phyloP scores from a whole-genome alignment of 768 basidiomycete genomes.

The Kwoniella bestiolae region DNA sequence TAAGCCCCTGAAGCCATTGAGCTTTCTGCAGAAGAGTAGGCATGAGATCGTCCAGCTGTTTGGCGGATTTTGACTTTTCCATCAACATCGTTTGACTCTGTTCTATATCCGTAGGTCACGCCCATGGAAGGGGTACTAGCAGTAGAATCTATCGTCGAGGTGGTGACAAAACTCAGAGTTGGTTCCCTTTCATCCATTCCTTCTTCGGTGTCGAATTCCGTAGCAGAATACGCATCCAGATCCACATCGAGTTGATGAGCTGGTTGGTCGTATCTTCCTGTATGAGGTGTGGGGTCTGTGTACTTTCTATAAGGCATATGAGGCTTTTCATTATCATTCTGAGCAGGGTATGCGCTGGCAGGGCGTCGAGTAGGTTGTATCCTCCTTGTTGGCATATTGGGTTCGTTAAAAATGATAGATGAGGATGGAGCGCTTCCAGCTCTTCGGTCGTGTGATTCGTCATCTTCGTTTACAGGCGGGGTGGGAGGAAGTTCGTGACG shows the following conservation, averaged over 20 bases:
- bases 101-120: conserved; percentile 33
- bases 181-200: conserved; percentile 31
- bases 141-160: conserved; percentile 39
- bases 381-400: conserved; percentile 30
- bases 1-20: conserved; percentile 46
- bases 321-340: conserved; percentile 14
- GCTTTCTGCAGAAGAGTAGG: conserved; percentile 46
- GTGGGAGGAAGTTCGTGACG: conserved; percentile 26
- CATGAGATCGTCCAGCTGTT: conserved; percentile 40
- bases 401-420: conserved; percentile 29
- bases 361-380: conserved; percentile 33
- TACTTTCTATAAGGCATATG: conserved; percentile 37
- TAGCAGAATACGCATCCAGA: conserved; percentile 42
- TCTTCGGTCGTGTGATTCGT: conserved; percentile 3
- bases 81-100: conserved; percentile 30
- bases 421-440: conserved; percentile 6
- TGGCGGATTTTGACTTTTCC: conserved; percentile 32
- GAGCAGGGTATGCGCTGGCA: conserved; percentile 35
- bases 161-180: conserved; percentile 33
- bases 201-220: conserved; percentile 37
- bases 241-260: conserved; percentile 43
- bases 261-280: conserved; percentile 13
- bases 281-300: conserved; percentile 37
- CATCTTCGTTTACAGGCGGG: conserved; percentile 18
- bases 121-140: conserved; percentile 44